Percentiles rank a stretch among this genome's conserved stretches.
phyloP scores from a whole-genome alignment of 2,329 filamentous ascomycete species.

The Talaromyces sp. region DNA sequence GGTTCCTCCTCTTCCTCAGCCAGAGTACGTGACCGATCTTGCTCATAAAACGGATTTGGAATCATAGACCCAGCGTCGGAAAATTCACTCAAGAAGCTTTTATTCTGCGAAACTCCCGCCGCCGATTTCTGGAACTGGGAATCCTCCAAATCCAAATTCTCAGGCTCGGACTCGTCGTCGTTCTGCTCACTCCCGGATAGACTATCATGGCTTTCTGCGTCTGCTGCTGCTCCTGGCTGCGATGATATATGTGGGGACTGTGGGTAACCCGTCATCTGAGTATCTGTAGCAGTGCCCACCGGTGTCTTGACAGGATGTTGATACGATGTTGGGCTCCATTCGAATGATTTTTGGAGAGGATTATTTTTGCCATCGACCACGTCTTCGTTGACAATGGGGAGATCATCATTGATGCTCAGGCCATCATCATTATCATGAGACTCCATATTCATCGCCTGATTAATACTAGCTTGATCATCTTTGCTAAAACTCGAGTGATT shows the following conservation, averaged over 20 bases:
- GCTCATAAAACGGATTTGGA: constrained; percentile 29
- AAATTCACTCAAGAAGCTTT: not conserved
- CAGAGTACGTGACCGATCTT: constrained; percentile 15
- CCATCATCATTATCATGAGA: not conserved
- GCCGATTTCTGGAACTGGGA: not conserved
- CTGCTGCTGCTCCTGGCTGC: not conserved
- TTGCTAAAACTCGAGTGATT: not conserved
- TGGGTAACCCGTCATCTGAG: not conserved
- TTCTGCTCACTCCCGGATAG: not conserved
- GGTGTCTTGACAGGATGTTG: not conserved
- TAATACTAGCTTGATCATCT: not conserved
- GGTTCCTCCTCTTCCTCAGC: not conserved
- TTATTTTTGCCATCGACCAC: not conserved
- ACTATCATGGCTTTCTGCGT: not conserved
- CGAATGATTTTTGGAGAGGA: not conserved
- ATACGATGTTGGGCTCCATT: not conserved
- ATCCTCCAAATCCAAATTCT: not conserved
- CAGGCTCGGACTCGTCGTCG: not conserved
- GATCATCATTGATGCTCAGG: not conserved
- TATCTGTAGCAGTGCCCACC: not conserved
- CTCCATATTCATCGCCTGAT: constrained; percentile 1
- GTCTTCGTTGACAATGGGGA: not conserved
- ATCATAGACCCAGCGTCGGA: constrained; percentile 15
- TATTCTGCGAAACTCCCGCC: not conserved
- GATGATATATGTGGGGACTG: not conserved